Evolutionary conservation across 1,284 basidiomycete genomes (phyloP).

Genomic region (Leccinum fallax): DNA sequence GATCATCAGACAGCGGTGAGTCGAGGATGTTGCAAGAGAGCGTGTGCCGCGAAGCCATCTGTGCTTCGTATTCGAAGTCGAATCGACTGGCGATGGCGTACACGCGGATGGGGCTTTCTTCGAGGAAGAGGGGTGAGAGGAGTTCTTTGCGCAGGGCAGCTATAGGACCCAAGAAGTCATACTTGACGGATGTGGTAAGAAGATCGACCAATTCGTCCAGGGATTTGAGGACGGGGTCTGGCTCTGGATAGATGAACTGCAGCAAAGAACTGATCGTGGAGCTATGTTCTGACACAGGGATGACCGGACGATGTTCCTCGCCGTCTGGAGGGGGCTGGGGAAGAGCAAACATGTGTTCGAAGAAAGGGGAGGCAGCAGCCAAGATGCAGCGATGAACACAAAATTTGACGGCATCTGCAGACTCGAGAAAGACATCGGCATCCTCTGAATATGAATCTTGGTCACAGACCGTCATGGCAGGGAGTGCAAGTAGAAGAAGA

Average conservation of each 20-base stretch:
- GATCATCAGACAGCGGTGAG: slow-evolving; percentile 58
- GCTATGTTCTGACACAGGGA: slow-evolving; percentile 57
- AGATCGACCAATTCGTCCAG: slow-evolving; percentile 56
- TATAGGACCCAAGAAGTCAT: slow-evolving; percentile 55
- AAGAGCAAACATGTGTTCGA: slow-evolving; percentile 66
- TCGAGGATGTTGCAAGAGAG: slow-evolving; percentile 57
- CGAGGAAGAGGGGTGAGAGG: slow-evolving; percentile 50
- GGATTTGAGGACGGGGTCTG: slow-evolving; percentile 44
- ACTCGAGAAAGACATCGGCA: slow-evolving; percentile 58
- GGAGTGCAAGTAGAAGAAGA: neutral
- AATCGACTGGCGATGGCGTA: slow-evolving; percentile 71
- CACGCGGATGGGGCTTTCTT: slow-evolving; percentile 54
- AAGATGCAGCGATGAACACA: slow-evolving; percentile 65
- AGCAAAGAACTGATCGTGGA: slow-evolving; percentile 51
- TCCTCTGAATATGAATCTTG: slow-evolving; percentile 46
- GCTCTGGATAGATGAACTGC: slow-evolving; percentile 57
- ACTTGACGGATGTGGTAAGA: slow-evolving; percentile 63
- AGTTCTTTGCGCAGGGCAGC: slow-evolving; percentile 53
- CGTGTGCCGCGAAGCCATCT: slow-evolving; percentile 55
- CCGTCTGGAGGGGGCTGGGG: slow-evolving; percentile 47
- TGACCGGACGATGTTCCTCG: slow-evolving; percentile 42
- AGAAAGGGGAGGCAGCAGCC: slow-evolving; percentile 64
- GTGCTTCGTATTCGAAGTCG: slow-evolving; percentile 59
- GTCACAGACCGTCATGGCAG: slow-evolving; percentile 30
- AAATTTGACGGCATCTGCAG: slow-evolving; percentile 52